Conservation (phyloP, 75 land plant species). For the Sequoiadendron giganteum region DNA sequence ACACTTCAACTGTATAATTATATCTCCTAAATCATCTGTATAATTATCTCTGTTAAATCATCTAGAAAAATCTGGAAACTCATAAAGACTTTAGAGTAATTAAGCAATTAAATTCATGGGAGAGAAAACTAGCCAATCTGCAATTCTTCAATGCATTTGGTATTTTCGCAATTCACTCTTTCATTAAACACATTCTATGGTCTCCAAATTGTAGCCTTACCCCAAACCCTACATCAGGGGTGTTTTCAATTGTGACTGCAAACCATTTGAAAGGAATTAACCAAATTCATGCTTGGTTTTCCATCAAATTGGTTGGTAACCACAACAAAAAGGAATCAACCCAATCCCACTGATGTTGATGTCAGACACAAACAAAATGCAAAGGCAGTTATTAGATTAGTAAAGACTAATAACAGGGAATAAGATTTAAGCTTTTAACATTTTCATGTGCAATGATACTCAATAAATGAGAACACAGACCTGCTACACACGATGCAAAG, state of each 20-base stretch:
- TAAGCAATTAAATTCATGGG: background rate
- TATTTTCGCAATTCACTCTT: background rate
- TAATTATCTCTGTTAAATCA: background rate
- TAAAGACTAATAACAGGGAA: background rate
- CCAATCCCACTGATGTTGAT: background rate
- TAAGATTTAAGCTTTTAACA: background rate
- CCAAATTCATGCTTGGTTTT: background rate
- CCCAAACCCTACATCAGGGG: background rate
- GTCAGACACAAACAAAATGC: background rate
- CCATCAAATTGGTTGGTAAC: background rate
- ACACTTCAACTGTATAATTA: background rate
- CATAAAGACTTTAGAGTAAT: background rate
- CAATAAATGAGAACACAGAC: constrained; percentile 37
- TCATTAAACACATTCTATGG: background rate
- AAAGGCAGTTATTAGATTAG: background rate
- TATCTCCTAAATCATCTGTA: background rate
- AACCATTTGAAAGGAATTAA: background rate
- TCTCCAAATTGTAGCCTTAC: background rate
- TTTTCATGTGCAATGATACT: constrained; percentile 8
- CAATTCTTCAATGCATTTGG: background rate
- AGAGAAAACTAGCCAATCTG: background rate
- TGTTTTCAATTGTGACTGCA: background rate
- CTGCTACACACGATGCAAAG: constrained; percentile 56
- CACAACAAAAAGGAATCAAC: background rate
- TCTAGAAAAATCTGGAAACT: background rate